phyloP scores from a whole-genome alignment of 2,329 filamentous ascomycete genomes.

The Mycosphaerella sp. region DNA sequence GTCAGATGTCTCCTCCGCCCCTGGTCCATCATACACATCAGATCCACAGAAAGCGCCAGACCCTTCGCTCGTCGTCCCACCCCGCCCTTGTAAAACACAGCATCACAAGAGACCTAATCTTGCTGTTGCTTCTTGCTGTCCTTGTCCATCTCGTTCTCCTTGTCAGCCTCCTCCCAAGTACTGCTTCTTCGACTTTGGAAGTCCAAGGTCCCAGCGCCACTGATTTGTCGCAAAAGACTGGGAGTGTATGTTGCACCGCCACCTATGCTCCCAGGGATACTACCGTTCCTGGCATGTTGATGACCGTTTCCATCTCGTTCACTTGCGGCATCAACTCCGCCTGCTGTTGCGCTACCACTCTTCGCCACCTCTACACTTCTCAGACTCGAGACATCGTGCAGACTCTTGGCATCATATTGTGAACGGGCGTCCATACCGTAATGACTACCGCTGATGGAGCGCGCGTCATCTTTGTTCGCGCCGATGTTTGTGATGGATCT shows the following conservation, averaged over 20 bases:
- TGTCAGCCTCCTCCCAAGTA: constrained; percentile 13
- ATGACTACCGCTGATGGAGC: constrained; percentile 32
- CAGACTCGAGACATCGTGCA: constrained; percentile 58
- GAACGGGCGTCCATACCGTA: constrained; percentile 39
- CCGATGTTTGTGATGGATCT: constrained; percentile 29
- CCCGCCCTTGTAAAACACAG: constrained; percentile 1
- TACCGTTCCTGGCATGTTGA: constrained; percentile 75
- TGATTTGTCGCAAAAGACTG: constrained; percentile 22
- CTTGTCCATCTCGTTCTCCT: constrained; percentile 11
- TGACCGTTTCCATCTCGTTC: constrained; percentile 32
- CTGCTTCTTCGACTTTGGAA: constrained; percentile 17
- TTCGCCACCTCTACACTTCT: constrained; percentile 57
- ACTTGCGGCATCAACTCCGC: background rate
- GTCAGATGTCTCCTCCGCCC: background rate
- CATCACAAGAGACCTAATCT: constrained; percentile 11
- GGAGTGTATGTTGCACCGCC: constrained; percentile 59
- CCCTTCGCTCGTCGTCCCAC: background rate
- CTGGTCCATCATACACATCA: background rate
- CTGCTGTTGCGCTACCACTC: background rate
- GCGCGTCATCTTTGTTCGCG: constrained; percentile 14
- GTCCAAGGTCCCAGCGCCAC: constrained; percentile 16
- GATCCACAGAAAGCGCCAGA: constrained; percentile 1
- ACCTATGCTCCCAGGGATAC: constrained; percentile 66
- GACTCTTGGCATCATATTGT: constrained; percentile 30
- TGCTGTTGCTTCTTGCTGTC: constrained; percentile 8